Base-by-base conservation (phyloP, 441 rosid species). In the Hura crepitans region DNA sequence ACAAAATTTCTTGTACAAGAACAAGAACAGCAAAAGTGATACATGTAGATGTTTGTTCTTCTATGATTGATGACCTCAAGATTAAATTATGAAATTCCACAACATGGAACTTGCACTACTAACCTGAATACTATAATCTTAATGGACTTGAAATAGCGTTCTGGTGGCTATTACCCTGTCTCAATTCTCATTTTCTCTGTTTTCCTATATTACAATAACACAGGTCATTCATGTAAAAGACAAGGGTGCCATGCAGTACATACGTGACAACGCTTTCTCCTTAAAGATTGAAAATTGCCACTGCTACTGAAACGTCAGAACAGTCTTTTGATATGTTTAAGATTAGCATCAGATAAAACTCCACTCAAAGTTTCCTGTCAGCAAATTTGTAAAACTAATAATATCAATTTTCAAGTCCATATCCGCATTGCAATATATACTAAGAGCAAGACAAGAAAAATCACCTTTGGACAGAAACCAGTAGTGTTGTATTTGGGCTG, bases 1-100 rank as follows among this genome's bases (percentile, higher is more conserved):
- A 53, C 61, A 53, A 53, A 53, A 53, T 13, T 39, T 56, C 50
- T 14, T 57, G 50, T 6, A 31, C 50, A 20, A 63, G 69, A 71
- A 37, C 62, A 39, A 18, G 23, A 25, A n/a, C 45, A 39, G 62
- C 55, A n/a, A n/a, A n/a, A 39, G 2, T 11, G 30, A 4, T 6
- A 33, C 20, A 5, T 4, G 4, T 11, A 25, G 23, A 27, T 20
- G 33, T 5, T 6, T 30, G 4, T 35, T 30, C 7, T 17, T 63
- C 17, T 43, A 17, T 7, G 5, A 25, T 37, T 33, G 27, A 62
- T 11, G 25, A 18, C 6, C 39, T 46, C 1, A 56, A 30, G 22
- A 60, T 30, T 25, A 43, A 4, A 35, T 72, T 35, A 43, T 35
- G 17, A 28, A 55, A 30, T 47, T 22, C 49, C 23, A 46, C 17